These are phyloP conservation scores for Waltergamsia citrina DNA, from an alignment of 2,329 filamentous ascomycete genomes.

Conservation along the genomic window DNA sequence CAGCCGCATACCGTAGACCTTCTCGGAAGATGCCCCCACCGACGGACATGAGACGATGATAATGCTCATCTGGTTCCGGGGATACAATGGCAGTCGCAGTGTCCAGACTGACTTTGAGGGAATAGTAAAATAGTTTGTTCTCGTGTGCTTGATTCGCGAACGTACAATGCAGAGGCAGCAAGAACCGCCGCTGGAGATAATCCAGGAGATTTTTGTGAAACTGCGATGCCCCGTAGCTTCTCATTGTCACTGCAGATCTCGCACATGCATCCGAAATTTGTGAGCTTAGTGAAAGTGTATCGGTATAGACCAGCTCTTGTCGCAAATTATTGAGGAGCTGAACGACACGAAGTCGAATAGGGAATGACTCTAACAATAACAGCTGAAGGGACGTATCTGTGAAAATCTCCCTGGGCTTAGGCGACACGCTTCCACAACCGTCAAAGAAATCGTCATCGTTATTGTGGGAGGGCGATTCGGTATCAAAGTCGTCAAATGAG, in stretches of 20 bases:
- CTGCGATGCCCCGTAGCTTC: slow-evolving; percentile 8
- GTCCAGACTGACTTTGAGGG: slow-evolving; percentile 36
- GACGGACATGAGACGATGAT: slow-evolving; percentile 22
- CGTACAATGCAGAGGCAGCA: slow-evolving; percentile 42
- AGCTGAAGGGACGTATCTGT: slow-evolving; percentile 25
- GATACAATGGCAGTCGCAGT: slow-evolving; percentile 24
- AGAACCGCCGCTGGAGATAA: slow-evolving; percentile 41
- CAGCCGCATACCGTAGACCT: slow-evolving; percentile 20
- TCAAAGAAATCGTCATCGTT: slow-evolving; percentile 17
- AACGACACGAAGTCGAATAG: slow-evolving; percentile 21
- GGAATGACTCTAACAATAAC: slow-evolving; percentile 22
- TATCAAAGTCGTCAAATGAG: slow-evolving; percentile 29
- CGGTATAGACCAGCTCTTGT: slow-evolving; percentile 20
- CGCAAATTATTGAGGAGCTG: slow-evolving; percentile 22
- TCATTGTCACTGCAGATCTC: too few relatives aligned
- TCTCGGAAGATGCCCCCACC: slow-evolving; percentile 32
- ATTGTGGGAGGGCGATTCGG: slow-evolving; percentile 22
- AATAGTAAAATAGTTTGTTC: slow-evolving; percentile 39
- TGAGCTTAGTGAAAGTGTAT: slow-evolving; percentile 21
- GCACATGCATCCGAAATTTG: slow-evolving; percentile 19
- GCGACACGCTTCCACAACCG: slow-evolving; percentile 7
- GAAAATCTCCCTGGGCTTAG: background rate
- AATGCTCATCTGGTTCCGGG: slow-evolving; percentile 23
- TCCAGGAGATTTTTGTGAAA: slow-evolving; percentile 41
- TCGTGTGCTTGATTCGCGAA: slow-evolving; percentile 30